Percentiles rank a stretch among this genome's conserved stretches.
phyloP scores from a whole-genome alignment of 2,329 filamentous ascomycete species.

The Fusarium newnesense region DNA sequence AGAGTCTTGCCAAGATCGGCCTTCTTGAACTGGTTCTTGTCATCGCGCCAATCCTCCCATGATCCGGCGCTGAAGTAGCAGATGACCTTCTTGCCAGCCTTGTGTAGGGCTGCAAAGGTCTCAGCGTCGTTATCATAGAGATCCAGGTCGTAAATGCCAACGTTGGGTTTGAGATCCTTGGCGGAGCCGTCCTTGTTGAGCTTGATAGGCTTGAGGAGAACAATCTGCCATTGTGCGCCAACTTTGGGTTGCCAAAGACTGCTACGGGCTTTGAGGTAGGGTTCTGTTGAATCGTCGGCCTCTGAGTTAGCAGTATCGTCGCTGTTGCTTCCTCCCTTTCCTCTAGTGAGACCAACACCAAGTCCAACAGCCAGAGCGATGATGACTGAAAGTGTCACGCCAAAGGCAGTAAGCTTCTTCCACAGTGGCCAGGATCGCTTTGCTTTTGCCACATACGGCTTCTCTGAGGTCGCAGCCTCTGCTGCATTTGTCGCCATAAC shows the following conservation, averaged over 20 bases:
- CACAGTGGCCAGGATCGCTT: slow-evolving; percentile 43
- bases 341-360: slow-evolving; percentile 62
- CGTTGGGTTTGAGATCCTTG: slow-evolving; percentile 52
- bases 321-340: slow-evolving; percentile 39
- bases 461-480: slow-evolving; percentile 8
- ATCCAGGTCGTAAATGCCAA: slow-evolving; percentile 60
- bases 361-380: slow-evolving; percentile 65
- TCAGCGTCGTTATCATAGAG: slow-evolving; percentile 63
- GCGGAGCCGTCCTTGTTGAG: slow-evolving; percentile 53
- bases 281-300: slow-evolving; percentile 33
- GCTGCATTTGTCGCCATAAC: slow-evolving; percentile 17
- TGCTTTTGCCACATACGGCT: slow-evolving; percentile 1
- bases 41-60: slow-evolving; percentile 71
- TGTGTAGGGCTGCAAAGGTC: slow-evolving; percentile 65
- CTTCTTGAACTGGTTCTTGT: slow-evolving; percentile 63
- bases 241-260: slow-evolving; percentile 63
- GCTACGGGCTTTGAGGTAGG: slow-evolving; percentile 35
- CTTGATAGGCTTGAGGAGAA: slow-evolving; percentile 59
- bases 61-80: slow-evolving; percentile 82
- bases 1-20: slow-evolving; percentile 68
- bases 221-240: slow-evolving; percentile 69
- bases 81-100: slow-evolving; percentile 69
- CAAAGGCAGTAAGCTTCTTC: slow-evolving; percentile 46
- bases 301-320: slow-evolving; percentile 17
- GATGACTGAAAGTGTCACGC: slow-evolving; percentile 41